Evolutionary conservation across 345 rosid genomes (phyloP).

Genomic region (Brassica incana): DNA sequence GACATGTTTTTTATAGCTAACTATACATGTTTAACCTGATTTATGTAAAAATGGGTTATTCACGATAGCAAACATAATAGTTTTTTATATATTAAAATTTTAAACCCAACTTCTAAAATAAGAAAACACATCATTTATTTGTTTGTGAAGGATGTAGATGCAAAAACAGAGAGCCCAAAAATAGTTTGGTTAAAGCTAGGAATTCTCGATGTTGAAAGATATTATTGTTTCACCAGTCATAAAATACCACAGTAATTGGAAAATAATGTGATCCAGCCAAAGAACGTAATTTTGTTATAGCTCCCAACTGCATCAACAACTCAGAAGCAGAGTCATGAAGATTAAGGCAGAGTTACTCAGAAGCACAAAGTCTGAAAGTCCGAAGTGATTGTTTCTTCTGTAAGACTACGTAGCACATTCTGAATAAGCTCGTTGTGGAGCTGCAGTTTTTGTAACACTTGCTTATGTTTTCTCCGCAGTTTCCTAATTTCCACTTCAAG

Average conservation of each 20-base stretch:
- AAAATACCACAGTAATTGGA: neutral
- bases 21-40: neutral
- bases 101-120: too few relatives aligned
- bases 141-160: too few relatives aligned
- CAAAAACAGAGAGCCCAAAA: too few relatives aligned
- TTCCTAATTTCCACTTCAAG: slow-evolving; percentile 82
- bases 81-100: too few relatives aligned
- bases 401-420: slow-evolving; percentile 53
- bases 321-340: neutral
- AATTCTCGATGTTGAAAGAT: neutral
- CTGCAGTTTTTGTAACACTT: slow-evolving; percentile 77
- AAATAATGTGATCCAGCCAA: neutral
- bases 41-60: too few relatives aligned
- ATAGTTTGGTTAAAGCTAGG: neutral
- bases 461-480: slow-evolving; percentile 74
- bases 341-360: neutral
- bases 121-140: too few relatives aligned
- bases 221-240: neutral
- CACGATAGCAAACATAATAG: too few relatives aligned
- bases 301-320: neutral
- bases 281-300: neutral
- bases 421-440: slow-evolving; percentile 75
- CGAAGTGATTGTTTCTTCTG: neutral
- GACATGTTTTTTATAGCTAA: neutral
- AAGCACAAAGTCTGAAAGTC: neutral